These are phyloP conservation scores for Neurospora sp. DNA, from an alignment of 495 filamentous ascomycete genomes.

Conservation along the genomic window DNA sequence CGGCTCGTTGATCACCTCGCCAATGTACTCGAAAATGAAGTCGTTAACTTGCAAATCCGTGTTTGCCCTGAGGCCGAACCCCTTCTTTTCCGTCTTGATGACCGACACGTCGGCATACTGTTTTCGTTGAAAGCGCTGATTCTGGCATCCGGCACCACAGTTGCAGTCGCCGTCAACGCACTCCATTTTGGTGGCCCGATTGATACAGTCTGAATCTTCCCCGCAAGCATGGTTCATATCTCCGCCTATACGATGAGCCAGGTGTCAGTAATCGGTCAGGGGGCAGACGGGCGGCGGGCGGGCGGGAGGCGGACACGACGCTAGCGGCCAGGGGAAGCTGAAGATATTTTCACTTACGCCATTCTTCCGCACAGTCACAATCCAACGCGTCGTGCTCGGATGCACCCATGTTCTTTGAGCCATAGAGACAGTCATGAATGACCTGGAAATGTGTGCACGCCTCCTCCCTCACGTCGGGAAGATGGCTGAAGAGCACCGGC, in stretches of 20 bases:
- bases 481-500: constrained; percentile 55
- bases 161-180: constrained; percentile 75
- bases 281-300: constrained; percentile 9
- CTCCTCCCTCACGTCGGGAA: constrained; percentile 65
- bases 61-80: constrained; percentile 82
- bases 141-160: constrained; percentile 81
- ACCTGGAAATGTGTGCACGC: constrained; percentile 68
- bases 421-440: constrained; percentile 76
- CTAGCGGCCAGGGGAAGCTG: constrained; percentile 1
- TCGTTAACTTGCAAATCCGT: constrained; percentile 64
- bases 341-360: constrained; percentile 59
- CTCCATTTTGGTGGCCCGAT: constrained; percentile 95
- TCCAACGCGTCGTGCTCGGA: constrained; percentile 86
- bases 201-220: constrained; percentile 97
- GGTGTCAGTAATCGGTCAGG: constrained; percentile 3
- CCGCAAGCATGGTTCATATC: constrained; percentile 78
- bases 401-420: constrained; percentile 76
- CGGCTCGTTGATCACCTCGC: constrained; percentile 90
- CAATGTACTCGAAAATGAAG: constrained; percentile 97
- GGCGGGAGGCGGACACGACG: constrained; percentile 4
- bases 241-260: constrained; percentile 44
- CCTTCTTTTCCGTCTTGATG: constrained; percentile 96
- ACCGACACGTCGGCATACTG: constrained; percentile 88
- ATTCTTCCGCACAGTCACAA: constrained; percentile 92
- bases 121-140: constrained; percentile 87